A percentile compares a stretch with the other conserved stretches of the same genome.
Conservation (phyloP, 2,329 filamentous ascomycete species). For the Colletotrichum graminicola region DNA sequence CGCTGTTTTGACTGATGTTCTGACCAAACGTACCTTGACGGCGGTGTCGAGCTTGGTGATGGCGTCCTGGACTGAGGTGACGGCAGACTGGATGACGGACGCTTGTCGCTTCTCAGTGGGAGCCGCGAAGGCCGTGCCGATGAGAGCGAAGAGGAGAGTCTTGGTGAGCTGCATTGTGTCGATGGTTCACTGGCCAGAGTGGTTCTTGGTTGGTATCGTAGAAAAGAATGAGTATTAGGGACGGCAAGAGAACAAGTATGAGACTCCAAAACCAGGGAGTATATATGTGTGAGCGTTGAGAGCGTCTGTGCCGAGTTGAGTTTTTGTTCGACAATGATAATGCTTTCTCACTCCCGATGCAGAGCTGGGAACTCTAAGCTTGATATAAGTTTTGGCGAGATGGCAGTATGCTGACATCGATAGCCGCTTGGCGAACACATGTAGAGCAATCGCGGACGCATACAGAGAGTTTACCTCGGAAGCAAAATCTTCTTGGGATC, state of each 20-base stretch:
- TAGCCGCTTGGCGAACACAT: constrained; percentile 10
- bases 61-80: constrained; percentile 70
- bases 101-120: constrained; percentile 55
- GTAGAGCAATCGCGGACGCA: constrained; percentile 7
- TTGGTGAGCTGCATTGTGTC: constrained; percentile 38
- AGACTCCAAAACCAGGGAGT: constrained; percentile 33
- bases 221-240: background rate
- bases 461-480: constrained; percentile 33
- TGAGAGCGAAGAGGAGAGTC: constrained; percentile 34
- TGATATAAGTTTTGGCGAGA: constrained; percentile 27
- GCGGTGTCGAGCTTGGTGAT: constrained; percentile 64
- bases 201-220: constrained; percentile 7
- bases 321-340: constrained; percentile 16
- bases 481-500: constrained; percentile 20
- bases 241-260: no score
- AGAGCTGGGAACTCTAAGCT: constrained; percentile 26
- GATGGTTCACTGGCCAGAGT: constrained; percentile 39
- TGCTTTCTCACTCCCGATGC: background rate
- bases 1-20: background rate
- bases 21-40: constrained; percentile 32
- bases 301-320: constrained; percentile 29
- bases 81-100: constrained; percentile 68
- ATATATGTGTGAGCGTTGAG: constrained; percentile 11
- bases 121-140: constrained; percentile 34
- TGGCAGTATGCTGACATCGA: constrained; percentile 13